phyloP scores from a whole-genome alignment of 345 rosid species.

The Punica granatum region DNA sequence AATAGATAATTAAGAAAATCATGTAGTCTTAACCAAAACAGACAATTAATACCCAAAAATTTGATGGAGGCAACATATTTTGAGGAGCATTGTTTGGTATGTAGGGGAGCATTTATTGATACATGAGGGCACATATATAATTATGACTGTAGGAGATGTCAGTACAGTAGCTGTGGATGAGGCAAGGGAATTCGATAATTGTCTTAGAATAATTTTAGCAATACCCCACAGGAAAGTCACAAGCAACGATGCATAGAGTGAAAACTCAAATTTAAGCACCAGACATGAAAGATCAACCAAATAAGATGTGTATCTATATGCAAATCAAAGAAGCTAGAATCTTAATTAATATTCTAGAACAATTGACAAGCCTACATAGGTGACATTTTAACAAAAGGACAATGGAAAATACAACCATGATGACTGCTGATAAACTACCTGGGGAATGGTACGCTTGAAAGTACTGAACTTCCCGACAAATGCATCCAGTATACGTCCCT shows the following conservation, averaged over 20 bases:
- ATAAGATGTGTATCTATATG: not conserved
- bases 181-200: not conserved
- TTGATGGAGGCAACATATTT: not conserved
- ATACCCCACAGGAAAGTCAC: not conserved
- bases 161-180: not conserved
- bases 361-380: not conserved
- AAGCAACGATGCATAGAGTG: not conserved
- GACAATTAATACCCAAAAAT: not conserved
- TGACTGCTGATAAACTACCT: constrained; percentile 35
- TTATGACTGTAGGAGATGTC: not conserved
- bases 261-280: not conserved
- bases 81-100: not conserved
- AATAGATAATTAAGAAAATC: not conserved
- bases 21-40: not conserved
- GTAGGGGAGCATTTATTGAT: not conserved
- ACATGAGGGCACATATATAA: not conserved
- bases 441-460: constrained; percentile 96
- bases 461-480: constrained; percentile 98
- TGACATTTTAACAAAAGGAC: not conserved
- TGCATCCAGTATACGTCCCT: constrained; percentile 98
- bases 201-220: not conserved
- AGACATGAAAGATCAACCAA: not conserved
- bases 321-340: not conserved
- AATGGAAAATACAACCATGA: not conserved
- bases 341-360: not conserved